phyloP scores from a whole-genome alignment of 371 early-diverging fungal species.

The Sporodiniella umbellata region DNA sequence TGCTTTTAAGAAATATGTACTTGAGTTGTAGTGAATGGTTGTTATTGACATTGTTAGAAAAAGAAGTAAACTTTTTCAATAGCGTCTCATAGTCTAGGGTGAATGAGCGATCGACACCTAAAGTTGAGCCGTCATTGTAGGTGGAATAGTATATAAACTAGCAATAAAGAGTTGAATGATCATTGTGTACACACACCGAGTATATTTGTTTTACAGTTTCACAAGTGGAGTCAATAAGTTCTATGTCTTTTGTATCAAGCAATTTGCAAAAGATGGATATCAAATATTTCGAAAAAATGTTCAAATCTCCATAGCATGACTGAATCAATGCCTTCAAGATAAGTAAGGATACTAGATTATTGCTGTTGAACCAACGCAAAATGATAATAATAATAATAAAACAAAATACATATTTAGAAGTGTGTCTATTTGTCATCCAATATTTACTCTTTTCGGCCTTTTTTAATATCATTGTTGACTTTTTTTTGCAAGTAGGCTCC shows the following conservation, averaged over 20 bases:
- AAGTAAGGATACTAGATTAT: conserved; percentile 50
- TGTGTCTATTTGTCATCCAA: background rate
- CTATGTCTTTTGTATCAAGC: conserved; percentile 52
- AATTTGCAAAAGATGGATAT: conserved; percentile 51
- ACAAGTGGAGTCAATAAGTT: conserved; percentile 50
- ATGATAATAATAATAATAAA: too few relatives aligned
- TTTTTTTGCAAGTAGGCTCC: conserved; percentile 77
- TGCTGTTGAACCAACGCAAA: too few relatives aligned
- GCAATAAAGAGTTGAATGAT: background rate
- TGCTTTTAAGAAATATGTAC: too few relatives aligned
- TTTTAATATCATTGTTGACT: conserved; percentile 61
- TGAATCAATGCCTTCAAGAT: conserved; percentile 73
- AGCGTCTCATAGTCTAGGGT: conserved; percentile 49
- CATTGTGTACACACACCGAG: background rate
- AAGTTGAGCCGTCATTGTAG: conserved; percentile 64
- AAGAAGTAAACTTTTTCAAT: conserved; percentile 57
- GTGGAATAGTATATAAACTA: conserved; percentile 69
- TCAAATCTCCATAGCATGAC: conserved; percentile 72
- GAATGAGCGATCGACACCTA: conserved; percentile 66
- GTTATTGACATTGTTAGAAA: conserved; percentile 33
- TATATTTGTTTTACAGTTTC: conserved; percentile 54
- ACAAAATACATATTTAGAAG: background rate
- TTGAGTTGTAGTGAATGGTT: too few relatives aligned
- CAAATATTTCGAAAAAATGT: conserved; percentile 74
- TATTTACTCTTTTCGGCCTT: conserved; percentile 57